These are phyloP conservation scores for Malus sylvestris DNA, from an alignment of 306 rosid genomes.

Conservation along the genomic window DNA sequence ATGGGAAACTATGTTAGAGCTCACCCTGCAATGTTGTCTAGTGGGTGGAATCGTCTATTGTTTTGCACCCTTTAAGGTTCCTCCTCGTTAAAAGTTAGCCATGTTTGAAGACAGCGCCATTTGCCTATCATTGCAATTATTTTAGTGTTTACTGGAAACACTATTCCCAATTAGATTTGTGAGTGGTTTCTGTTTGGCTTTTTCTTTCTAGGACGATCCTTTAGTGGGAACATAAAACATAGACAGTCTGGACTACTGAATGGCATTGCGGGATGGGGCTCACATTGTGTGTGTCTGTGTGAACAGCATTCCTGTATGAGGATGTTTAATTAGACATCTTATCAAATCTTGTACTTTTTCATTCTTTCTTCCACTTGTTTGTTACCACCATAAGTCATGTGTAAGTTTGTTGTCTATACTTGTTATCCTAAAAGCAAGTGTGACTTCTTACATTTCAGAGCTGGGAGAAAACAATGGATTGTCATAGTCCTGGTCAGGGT, in stretches of 20 bases:
- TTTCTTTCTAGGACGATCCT: background rate
- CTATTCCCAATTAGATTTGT: background rate
- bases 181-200: background rate
- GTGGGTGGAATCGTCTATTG: background rate
- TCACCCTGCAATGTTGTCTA: background rate
- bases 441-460: constrained; percentile 44
- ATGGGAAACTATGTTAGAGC: background rate
- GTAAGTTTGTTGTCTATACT: background rate
- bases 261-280: background rate
- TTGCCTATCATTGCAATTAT: background rate
- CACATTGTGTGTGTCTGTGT: background rate
- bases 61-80: background rate
- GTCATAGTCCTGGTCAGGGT: constrained; percentile 94
- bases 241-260: background rate
- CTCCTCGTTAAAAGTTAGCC: background rate
- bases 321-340: background rate
- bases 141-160: background rate
- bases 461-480: constrained; percentile 95
- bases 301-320: background rate
- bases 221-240: background rate
- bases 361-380: background rate
- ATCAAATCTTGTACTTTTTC: background rate
- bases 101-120: background rate
- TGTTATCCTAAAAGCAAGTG: background rate
- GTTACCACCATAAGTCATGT: background rate